phyloP scores from a whole-genome alignment of 306 rosid genomes.

The Pyrus pyrifolia region DNA sequence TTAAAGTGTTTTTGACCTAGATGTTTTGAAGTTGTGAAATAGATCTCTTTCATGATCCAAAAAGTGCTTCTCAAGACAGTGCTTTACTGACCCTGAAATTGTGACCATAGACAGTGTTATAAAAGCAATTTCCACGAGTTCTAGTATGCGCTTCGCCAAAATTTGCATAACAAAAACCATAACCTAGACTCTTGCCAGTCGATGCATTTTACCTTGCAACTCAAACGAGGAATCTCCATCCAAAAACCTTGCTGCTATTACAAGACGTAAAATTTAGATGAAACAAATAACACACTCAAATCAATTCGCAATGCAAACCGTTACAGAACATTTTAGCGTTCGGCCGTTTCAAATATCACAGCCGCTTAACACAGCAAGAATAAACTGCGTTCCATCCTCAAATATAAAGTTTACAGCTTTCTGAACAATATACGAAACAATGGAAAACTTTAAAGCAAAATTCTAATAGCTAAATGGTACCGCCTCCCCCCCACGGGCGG shows the following conservation, averaged over 20 bases:
- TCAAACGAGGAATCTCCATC: not conserved
- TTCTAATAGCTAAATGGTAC: not conserved
- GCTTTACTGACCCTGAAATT: not conserved
- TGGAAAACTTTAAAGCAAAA: constrained; percentile 3
- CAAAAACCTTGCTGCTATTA: not conserved
- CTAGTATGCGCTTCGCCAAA: not conserved
- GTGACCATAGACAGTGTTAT: not conserved
- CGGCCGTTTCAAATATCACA: constrained; percentile 34
- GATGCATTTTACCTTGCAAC: too few species aligned
- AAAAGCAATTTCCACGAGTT: not conserved
- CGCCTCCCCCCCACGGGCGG: constrained; percentile 20
- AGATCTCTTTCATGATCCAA: not conserved
- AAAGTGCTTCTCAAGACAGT: not conserved
- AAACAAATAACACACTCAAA: not conserved
- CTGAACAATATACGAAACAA: constrained; percentile 18
- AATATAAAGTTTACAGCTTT: constrained; percentile 25
- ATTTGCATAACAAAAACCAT: not conserved
- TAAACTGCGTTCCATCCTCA: constrained; percentile 3
- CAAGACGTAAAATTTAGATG: not conserved
- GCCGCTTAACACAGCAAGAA: constrained; percentile 41
- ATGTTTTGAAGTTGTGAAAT: not conserved
- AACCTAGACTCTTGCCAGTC: not conserved
- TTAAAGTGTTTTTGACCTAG: not conserved
- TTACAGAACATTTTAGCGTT: constrained; percentile 22
- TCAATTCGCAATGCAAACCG: not conserved